Evolutionary conservation across 441 rosid genomes (phyloP), one percentile per base, ranked within the genome.

Genomic region (Populus hybrid): DNA sequence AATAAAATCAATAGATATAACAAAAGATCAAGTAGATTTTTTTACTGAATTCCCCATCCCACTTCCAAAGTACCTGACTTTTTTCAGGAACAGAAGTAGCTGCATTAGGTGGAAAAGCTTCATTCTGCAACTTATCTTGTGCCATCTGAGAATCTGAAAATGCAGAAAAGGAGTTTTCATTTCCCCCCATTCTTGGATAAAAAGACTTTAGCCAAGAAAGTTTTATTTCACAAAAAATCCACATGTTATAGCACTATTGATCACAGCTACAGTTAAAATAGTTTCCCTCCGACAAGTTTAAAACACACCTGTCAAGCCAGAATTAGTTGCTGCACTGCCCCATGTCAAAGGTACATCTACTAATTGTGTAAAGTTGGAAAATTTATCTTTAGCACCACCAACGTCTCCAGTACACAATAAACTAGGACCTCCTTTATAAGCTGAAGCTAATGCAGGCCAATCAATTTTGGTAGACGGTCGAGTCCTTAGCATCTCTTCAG

Each of bases 401-500:
- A 68, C 67, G 68, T 79, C 77, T 76, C 77, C 79, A 76, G 80
- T 79, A 34, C 66, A 74, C 59, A 79, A 70, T 46, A 78, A 76
- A 74, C 71, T 80, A 70, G 76, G 72, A 61, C 74, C 75, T 19
- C 71, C 81, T 75, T 85, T 90, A 79, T 80, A 70, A 53, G 80
- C 89, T 46, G 86, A 79, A 76, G 85, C 79, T 78, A 86, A 80
- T 53, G 80, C 69, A 81, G 90, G 73, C 85, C 84, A 82, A 69
- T 82, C 87, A 72, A 84, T 80, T 84, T 83, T 84, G 67, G 88
- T 85, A 64, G 92, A 84, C 16, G 90, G 78, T 23, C 71, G 85
- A 61, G 81, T 83, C 87, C 83, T 91, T 72, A 92, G 84, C 95
- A 93, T 84, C 80, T 91, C 92, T 79, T 95, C 94, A 35, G 97